phyloP scores from a whole-genome alignment of 768 basidiomycete species.

The Lactifluus echinatus region DNA sequence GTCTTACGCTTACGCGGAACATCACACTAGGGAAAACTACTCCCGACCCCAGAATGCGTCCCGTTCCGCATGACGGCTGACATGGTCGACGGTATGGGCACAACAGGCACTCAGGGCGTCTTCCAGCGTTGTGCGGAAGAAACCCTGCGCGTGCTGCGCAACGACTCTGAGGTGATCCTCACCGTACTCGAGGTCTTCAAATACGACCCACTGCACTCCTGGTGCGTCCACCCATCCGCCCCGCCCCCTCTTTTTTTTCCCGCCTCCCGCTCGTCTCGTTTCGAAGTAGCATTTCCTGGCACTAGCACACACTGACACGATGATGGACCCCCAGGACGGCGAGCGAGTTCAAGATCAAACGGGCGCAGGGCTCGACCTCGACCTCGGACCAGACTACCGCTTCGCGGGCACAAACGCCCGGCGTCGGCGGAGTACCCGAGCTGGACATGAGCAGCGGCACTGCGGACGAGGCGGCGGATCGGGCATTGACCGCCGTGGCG shows the following conservation, averaged over 20 bases:
- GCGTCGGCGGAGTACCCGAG: slow-evolving; percentile 30
- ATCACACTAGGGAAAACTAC: slow-evolving; percentile 56
- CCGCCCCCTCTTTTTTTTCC: too few species aligned
- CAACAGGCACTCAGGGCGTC: slow-evolving; percentile 83
- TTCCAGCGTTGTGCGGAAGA: slow-evolving; percentile 95
- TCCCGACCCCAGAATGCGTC: slow-evolving; percentile 76
- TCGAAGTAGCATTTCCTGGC: too few species aligned
- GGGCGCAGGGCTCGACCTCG: slow-evolving; percentile 39
- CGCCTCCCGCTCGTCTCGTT: not conserved
- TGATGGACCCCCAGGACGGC: slow-evolving; percentile 47
- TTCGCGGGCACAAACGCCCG: slow-evolving; percentile 27
- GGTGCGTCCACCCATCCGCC: slow-evolving; percentile 40
- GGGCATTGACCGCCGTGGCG: slow-evolving; percentile 71
- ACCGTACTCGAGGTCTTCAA: slow-evolving; percentile 97
- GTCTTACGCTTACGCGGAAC: slow-evolving; percentile 1
- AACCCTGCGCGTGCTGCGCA: slow-evolving; percentile 82
- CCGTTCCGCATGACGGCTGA: slow-evolving; percentile 94
- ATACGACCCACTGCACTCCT: slow-evolving; percentile 89
- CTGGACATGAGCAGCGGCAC: slow-evolving; percentile 58
- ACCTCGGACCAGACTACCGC: slow-evolving; percentile 23
- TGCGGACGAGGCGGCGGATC: slow-evolving; percentile 82
- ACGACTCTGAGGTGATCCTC: slow-evolving; percentile 79
- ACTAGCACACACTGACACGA: not conserved
- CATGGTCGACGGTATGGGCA: slow-evolving; percentile 91
- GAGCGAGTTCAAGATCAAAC: slow-evolving; percentile 64